Percentiles rank a stretch among this genome's conserved stretches.
Conservation (phyloP, 2,329 filamentous ascomycete species). For the Simplicillium sp. region DNA sequence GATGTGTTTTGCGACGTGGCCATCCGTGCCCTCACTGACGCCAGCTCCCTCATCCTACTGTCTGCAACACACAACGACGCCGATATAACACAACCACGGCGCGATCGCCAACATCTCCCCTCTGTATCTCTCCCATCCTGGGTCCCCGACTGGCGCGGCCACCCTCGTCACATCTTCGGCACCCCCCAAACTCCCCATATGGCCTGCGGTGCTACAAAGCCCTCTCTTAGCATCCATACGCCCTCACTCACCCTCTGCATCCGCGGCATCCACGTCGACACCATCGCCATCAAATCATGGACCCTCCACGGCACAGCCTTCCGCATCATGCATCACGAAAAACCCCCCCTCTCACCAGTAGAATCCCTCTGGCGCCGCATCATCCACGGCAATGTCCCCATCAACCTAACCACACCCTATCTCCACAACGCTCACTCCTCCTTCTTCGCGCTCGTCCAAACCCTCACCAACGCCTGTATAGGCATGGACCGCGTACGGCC, state of each 20-base stretch:
- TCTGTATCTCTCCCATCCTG: slow-evolving; percentile 18
- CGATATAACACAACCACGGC: neutral
- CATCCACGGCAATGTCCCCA: slow-evolving; percentile 12
- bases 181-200: slow-evolving; percentile 20
- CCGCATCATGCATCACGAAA: slow-evolving; percentile 13
- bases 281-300: slow-evolving; percentile 14
- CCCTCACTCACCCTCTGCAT: slow-evolving; percentile 14
- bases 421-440: slow-evolving; percentile 14
- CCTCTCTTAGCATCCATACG: slow-evolving; percentile 17
- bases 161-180: slow-evolving; percentile 21
- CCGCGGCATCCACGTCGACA: slow-evolving; percentile 18
- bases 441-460: slow-evolving; percentile 23
- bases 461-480: slow-evolving; percentile 21
- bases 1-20: slow-evolving; percentile 24
- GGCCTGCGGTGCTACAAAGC: slow-evolving; percentile 16
- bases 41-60: slow-evolving; percentile 18
- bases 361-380: slow-evolving; percentile 18
- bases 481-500: slow-evolving; percentile 16
- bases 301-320: slow-evolving; percentile 20
- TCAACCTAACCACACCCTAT: slow-evolving; percentile 16
- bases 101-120: no score
- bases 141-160: slow-evolving; percentile 26
- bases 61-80: slow-evolving; percentile 16
- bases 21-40: slow-evolving; percentile 16
- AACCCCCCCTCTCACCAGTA: slow-evolving; percentile 13